A percentile compares a stretch with the other conserved stretches of the same genome.
Evolutionary conservation across 2,329 filamentous ascomycete genomes (phyloP).

Genomic region (Pezicula radicicola): DNA sequence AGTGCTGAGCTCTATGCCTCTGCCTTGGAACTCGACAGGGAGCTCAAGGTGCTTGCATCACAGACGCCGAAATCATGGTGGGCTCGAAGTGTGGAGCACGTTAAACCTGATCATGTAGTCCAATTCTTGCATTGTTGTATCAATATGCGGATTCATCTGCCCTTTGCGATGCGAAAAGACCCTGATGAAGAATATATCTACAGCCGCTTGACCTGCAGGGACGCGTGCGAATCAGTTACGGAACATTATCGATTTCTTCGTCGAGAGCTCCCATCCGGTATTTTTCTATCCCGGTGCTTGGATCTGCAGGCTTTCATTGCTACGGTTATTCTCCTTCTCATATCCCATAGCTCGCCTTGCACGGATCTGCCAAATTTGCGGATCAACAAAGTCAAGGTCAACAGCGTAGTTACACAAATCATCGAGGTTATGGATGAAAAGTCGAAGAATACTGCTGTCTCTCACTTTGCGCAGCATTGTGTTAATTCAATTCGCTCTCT

Average conservation of each 20-base stretch:
- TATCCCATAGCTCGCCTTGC: slow-evolving; percentile 3
- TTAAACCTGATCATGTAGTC: slow-evolving; percentile 10
- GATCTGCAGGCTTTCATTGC: slow-evolving; percentile 16
- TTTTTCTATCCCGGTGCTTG: slow-evolving; percentile 9
- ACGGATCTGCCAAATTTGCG: slow-evolving; percentile 2
- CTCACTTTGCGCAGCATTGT: slow-evolving; percentile 4
- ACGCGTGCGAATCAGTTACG: slow-evolving; percentile 11
- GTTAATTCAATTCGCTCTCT: slow-evolving; percentile 11
- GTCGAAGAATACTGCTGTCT: slow-evolving; percentile 1
- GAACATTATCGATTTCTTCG: slow-evolving; percentile 11
- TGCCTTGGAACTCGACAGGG: slow-evolving; percentile 23
- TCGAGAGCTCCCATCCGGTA: slow-evolving; percentile 6
- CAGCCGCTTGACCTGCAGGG: slow-evolving; percentile 12
- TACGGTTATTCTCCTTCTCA: slow-evolving; percentile 13
- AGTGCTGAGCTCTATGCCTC: slow-evolving; percentile 17
- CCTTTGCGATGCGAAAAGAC: slow-evolving; percentile 11
- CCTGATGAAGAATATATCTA: slow-evolving; percentile 8
- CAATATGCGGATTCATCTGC: slow-evolving; percentile 11
- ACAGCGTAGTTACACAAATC: slow-evolving; percentile 10
- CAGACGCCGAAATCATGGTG: slow-evolving; percentile 20
- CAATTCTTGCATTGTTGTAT: slow-evolving; percentile 13
- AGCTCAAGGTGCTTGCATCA: slow-evolving; percentile 21
- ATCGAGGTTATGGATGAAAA: slow-evolving; percentile 13
- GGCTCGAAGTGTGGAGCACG: neutral
- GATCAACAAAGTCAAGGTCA: slow-evolving; percentile 3